Conservation (phyloP, 2,329 filamentous ascomycete genomes). For the Lachnellula hyalina region DNA sequence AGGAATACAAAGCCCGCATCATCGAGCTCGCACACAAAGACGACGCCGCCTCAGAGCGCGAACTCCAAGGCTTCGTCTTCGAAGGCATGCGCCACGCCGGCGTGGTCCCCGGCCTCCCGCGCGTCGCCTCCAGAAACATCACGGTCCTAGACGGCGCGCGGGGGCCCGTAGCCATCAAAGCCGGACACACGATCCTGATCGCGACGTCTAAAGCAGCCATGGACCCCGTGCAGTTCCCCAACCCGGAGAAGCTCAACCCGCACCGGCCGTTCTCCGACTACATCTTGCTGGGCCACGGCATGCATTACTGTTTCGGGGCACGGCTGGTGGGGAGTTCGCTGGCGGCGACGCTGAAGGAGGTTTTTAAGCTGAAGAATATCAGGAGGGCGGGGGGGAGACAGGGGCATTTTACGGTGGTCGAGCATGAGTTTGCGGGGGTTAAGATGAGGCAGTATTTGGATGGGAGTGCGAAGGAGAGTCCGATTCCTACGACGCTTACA, state of each 20-base stretch:
- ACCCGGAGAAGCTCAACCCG: conserved; percentile 39
- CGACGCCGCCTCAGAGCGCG: conserved; percentile 36
- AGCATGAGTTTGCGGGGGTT: conserved; percentile 42
- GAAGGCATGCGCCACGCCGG: conserved; percentile 51
- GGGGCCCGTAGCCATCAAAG: conserved; percentile 41
- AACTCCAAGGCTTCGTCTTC: conserved; percentile 48
- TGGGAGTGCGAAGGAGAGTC: conserved; percentile 40
- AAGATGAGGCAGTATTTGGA: conserved; percentile 45
- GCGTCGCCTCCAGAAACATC: conserved; percentile 40
- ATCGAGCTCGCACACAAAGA: conserved; percentile 43
- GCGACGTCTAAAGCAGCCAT: conserved; percentile 39
- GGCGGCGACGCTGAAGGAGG: conserved; percentile 38
- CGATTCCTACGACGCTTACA: conserved; percentile 39
- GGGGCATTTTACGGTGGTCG: conserved; percentile 38
- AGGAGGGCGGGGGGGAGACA: conserved; percentile 33
- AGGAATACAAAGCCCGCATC: conserved; percentile 46
- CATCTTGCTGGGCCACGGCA: conserved; percentile 35
- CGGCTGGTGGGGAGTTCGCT: conserved; percentile 35
- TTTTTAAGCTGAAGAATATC: conserved; percentile 41
- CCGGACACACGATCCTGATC: conserved; percentile 38
- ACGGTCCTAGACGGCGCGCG: conserved; percentile 41
- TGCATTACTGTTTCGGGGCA: conserved; percentile 38
- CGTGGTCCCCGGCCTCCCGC: conserved; percentile 47
- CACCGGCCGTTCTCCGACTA: conserved; percentile 37
- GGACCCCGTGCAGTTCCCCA: conserved; percentile 36